Percentiles rank a stretch among this genome's conserved stretches.
Conservation (phyloP, 306 rosid species). For the Acacia crassicarpa region DNA sequence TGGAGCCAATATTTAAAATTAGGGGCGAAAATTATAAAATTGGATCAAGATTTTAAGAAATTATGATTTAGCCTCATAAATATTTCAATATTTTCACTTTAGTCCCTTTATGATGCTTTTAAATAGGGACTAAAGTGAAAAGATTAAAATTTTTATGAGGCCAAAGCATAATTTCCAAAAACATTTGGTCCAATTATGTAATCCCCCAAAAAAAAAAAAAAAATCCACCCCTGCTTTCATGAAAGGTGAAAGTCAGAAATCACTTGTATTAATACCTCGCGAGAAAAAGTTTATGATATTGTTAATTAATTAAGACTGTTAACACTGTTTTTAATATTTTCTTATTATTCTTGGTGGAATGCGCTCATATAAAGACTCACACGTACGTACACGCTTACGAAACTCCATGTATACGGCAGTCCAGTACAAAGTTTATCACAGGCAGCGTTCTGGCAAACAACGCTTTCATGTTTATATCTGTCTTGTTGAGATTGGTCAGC, state of each 20-base stretch:
- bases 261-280: background rate
- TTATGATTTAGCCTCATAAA: no score
- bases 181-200: no score
- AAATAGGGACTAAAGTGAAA: no score
- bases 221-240: no score
- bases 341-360: background rate
- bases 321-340: background rate
- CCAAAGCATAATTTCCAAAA: no score
- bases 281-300: background rate
- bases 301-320: background rate
- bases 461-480: background rate
- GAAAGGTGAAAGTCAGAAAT: conserved; percentile 2
- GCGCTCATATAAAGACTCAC: background rate
- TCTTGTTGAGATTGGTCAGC: background rate
- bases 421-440: background rate
- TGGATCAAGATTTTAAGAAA: no score
- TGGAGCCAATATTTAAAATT: no score
- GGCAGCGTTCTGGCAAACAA: background rate
- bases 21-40: no score
- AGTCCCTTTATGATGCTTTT: no score
- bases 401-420: background rate
- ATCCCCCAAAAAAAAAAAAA: no score
- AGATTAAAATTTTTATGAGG: no score
- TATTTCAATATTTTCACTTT: no score
- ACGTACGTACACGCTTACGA: background rate